phyloP scores from a whole-genome alignment of 176 grass and related monocot species.

The Oryza officinalis region DNA sequence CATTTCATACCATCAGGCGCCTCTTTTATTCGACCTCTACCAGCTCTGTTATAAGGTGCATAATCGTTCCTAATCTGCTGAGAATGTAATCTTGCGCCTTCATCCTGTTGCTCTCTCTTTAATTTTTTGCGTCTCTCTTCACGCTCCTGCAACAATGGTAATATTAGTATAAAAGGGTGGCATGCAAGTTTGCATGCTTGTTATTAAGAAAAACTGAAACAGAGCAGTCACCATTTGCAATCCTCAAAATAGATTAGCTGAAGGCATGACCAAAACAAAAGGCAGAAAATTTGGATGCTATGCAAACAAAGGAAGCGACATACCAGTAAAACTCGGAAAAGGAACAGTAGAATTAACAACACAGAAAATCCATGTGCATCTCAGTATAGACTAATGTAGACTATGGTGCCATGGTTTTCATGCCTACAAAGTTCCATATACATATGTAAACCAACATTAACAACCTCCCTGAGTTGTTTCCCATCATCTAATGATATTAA shows the following conservation, averaged over 20 bases:
- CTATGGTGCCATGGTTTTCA: background rate
- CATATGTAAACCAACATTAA: constrained; percentile 5
- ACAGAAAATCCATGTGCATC: background rate
- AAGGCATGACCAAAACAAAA: constrained; percentile 7
- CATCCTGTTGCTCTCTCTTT: constrained; percentile 67
- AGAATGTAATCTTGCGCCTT: constrained; percentile 52
- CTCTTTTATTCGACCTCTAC: constrained; percentile 70
- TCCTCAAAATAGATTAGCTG: background rate
- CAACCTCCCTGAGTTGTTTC: background rate
- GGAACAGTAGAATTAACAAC: background rate
- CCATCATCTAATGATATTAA: constrained; percentile 8
- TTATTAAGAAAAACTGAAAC: background rate
- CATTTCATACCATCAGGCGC: constrained; percentile 70
- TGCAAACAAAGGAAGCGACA: constrained; percentile 15
- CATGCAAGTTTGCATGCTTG: background rate
- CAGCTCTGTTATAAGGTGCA: constrained; percentile 53
- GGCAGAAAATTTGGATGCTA: background rate
- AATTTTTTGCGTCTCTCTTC: constrained; percentile 78
- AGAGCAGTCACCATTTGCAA: background rate
- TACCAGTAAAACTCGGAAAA: background rate
- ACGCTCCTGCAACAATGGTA: constrained; percentile 60
- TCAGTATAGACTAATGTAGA: constrained; percentile 15
- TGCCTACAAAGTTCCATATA: background rate
- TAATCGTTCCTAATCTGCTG: constrained; percentile 66
- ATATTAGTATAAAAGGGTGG: constrained; percentile 8